A percentile compares a stretch with the other conserved stretches of the same genome.
These are phyloP conservation scores for Stephanodiscus minutulus DNA, from an alignment of 108 stramenopile genomes.

Conservation along the genomic window DNA sequence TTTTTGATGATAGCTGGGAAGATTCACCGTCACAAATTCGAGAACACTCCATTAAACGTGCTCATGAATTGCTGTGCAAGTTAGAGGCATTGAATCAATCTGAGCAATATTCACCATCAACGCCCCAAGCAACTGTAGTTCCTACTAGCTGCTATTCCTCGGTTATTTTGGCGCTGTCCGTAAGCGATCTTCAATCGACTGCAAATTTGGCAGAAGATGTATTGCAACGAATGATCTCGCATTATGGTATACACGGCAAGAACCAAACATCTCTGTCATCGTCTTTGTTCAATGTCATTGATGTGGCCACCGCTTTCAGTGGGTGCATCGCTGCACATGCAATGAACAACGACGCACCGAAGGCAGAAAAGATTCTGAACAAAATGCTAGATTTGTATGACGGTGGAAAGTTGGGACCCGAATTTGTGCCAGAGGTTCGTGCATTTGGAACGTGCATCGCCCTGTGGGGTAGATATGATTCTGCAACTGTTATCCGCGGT, in stretches of 20 bases:
- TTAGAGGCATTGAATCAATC: slow-evolving; percentile 18
- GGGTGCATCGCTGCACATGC: slow-evolving; percentile 50
- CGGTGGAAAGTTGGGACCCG: slow-evolving; percentile 17
- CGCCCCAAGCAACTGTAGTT: neutral
- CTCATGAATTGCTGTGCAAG: slow-evolving; percentile 26
- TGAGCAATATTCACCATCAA: neutral
- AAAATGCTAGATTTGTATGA: slow-evolving; percentile 50
- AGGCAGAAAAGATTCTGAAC: slow-evolving; percentile 38
- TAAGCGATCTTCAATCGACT: slow-evolving; percentile 24
- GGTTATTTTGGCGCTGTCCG: slow-evolving; percentile 42
- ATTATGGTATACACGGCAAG: slow-evolving; percentile 4
- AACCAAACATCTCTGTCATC: neutral
- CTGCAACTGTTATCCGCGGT: neutral
- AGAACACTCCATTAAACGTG: slow-evolving; percentile 36
- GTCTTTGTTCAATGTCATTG: slow-evolving; percentile 22
- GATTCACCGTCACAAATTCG: neutral
- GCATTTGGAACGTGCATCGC: slow-evolving; percentile 48
- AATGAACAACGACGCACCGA: slow-evolving; percentile 45
- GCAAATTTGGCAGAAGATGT: slow-evolving; percentile 34
- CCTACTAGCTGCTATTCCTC: slow-evolving; percentile 45
- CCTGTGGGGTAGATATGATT: slow-evolving; percentile 30
- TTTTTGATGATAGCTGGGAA: neutral
- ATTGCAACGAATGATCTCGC: slow-evolving; percentile 36
- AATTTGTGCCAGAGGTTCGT: slow-evolving; percentile 43
- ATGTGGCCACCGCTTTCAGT: slow-evolving; percentile 43